phyloP scores from a whole-genome alignment of 2,329 filamentous ascomycete genomes.

The Botrytis cinerea region DNA sequence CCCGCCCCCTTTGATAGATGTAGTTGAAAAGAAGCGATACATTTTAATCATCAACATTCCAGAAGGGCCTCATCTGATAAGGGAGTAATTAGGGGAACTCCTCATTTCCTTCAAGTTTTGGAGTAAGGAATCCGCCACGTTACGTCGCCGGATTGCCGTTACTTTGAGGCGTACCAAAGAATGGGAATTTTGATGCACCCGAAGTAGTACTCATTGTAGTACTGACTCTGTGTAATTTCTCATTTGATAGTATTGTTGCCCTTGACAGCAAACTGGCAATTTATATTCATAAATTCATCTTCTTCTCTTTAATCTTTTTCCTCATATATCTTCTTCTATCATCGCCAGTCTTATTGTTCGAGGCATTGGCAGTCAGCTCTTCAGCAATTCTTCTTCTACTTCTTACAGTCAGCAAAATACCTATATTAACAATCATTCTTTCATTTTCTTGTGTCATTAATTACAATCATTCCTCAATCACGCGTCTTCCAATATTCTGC shows the following conservation, averaged over 20 bases:
- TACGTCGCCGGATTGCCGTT: slow-evolving; percentile 30
- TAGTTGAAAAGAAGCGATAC: slow-evolving; percentile 10
- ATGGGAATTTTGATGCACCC: slow-evolving; percentile 33
- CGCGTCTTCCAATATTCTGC: slow-evolving; percentile 25
- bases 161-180: slow-evolving; percentile 33
- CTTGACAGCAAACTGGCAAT: slow-evolving; percentile 34
- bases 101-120: slow-evolving; percentile 29
- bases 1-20: background rate
- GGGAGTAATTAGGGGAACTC: slow-evolving; percentile 2
- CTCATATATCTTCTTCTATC: slow-evolving; percentile 20
- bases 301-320: slow-evolving; percentile 16
- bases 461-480: slow-evolving; percentile 27
- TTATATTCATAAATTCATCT: slow-evolving; percentile 18
- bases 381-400: slow-evolving; percentile 28
- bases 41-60: slow-evolving; percentile 32
- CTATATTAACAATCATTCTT: slow-evolving; percentile 3
- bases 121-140: slow-evolving; percentile 35
- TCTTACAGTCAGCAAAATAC: slow-evolving; percentile 13
- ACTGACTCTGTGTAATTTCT: slow-evolving; percentile 39
- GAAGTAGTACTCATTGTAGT: slow-evolving; percentile 31
- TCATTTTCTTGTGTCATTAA: background rate
- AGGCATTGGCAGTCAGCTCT: slow-evolving; percentile 24
- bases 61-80: slow-evolving; percentile 23
- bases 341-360: slow-evolving; percentile 9
- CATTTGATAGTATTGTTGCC: slow-evolving; percentile 34